Evolutionary conservation across 257 asterid species (phyloP), one percentile per base, ranked within the genome.

Genomic region (Primulina huaijiensis): DNA sequence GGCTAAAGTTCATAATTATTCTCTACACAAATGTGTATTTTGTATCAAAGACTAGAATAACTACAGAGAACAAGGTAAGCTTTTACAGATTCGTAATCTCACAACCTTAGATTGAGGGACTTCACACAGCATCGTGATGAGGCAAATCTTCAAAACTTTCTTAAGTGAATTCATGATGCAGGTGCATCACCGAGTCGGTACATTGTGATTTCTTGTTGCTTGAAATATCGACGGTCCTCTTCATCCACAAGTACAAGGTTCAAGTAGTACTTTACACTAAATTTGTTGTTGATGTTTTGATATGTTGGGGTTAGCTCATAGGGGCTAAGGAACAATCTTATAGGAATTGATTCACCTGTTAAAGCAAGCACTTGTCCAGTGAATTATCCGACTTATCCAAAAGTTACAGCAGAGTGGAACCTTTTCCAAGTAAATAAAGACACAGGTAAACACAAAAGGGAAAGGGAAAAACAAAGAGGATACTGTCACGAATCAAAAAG

Each of bases 221-320:
- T 94, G 79, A 94, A 94, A 68, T 94, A 94, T 65, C 96, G 92
- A 35, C 99, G 88, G 71, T 94, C 99, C 83, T 91, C 99, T 77
- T 94, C 97, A 70, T 94, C 97, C 66, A 94, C 96, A 38, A 94
- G 97, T 35, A 94, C 97, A n/a, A 93, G 96, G 85, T 93, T 93
- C 76, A 94, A 73, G 80, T 82, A 94, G 81, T 91, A 91, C 75
- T 91, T 94, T 77, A 91, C 96, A 6, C 96, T 89, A 57, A 94
- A 94, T 85, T 94, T 94, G 82, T 93, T 93, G 92, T 94, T 94
- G 82, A 87, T 89, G 87, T 94, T 94, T 55, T 83, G 83, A 52
- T 85, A 83, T 30, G 97, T 91, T 37, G 97, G 96, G 57, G 97
- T 94, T 78, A 94, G 90, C 78, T 93, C 96, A 62, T 93, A 93